Evolutionary conservation across 2,329 filamentous ascomycete species (phyloP).

Genomic region (Fusarium mangiferae): DNA sequence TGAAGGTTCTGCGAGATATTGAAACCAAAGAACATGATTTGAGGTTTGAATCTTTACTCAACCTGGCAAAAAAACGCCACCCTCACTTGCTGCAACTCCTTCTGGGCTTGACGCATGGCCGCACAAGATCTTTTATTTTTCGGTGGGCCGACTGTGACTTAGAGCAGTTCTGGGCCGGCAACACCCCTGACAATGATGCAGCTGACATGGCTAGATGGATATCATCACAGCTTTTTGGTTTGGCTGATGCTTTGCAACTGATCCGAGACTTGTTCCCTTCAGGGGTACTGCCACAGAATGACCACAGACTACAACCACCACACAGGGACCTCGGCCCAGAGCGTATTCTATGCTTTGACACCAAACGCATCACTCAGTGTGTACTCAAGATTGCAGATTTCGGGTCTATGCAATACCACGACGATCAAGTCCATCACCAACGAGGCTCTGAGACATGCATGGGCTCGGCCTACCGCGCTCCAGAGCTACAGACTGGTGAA

Average conservation of each 20-base stretch:
- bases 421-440: background rate
- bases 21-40: too few relatives aligned
- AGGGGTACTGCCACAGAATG: background rate
- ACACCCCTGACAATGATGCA: background rate
- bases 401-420: background rate
- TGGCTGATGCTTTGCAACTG: background rate
- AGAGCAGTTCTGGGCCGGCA: background rate
- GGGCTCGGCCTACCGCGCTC: background rate
- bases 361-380: background rate
- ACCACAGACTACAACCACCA: background rate
- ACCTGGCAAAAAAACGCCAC: too few relatives aligned
- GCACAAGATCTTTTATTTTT: too few relatives aligned
- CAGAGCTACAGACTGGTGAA: fast-evolving
- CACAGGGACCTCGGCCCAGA: background rate
- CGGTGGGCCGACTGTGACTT: background rate
- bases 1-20: too few relatives aligned
- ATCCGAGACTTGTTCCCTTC: background rate
- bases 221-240: background rate
- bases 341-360: background rate
- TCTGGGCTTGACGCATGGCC: too few relatives aligned
- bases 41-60: too few relatives aligned
- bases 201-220: background rate
- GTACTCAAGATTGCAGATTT: background rate
- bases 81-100: too few relatives aligned
- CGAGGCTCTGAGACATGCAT: background rate